Conservation (phyloP, 768 basidiomycete species). For the Russula sp. region DNA sequence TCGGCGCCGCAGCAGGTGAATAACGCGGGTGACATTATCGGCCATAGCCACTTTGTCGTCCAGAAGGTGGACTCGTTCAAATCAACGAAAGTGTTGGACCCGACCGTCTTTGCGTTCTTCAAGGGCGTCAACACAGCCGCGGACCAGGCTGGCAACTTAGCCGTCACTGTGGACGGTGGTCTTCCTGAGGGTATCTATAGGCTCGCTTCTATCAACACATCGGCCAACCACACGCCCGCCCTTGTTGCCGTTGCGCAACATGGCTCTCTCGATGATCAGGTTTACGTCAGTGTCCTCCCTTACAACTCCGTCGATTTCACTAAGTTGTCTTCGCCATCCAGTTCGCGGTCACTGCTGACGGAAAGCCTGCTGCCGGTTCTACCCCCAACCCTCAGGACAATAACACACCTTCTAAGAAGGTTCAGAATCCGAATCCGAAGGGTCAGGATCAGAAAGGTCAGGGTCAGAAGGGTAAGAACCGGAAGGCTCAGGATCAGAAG, state of each 20-base stretch:
- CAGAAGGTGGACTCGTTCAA: conserved; percentile 40
- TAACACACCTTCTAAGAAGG: too few relatives aligned
- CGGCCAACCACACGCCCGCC: conserved; percentile 54
- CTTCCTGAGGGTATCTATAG: conserved; percentile 55
- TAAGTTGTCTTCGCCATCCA: neutral
- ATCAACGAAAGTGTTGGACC: conserved; percentile 42
- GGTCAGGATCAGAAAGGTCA: too few relatives aligned
- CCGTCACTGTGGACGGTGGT: conserved; percentile 47
- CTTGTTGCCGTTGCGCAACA: conserved; percentile 57
- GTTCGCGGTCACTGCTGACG: neutral
- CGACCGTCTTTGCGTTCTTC: conserved; percentile 57
- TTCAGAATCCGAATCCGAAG: too few relatives aligned
- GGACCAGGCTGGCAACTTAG: conserved; percentile 40
- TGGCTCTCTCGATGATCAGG: conserved; percentile 51
- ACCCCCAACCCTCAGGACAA: neutral
- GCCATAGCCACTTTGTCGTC: conserved; percentile 55
- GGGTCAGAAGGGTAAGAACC: too few relatives aligned
- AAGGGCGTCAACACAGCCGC: conserved; percentile 41
- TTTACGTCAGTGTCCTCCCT: conserved; percentile 42
- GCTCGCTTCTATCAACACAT: conserved; percentile 50
- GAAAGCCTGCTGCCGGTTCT: neutral
- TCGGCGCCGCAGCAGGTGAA: conserved; percentile 48
- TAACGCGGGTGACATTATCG: conserved; percentile 38
- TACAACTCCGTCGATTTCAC: neutral
- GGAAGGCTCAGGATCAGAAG: too few relatives aligned